Evolutionary conservation across 345 rosid genomes (phyloP).

Genomic region (Jatropha curcas): DNA sequence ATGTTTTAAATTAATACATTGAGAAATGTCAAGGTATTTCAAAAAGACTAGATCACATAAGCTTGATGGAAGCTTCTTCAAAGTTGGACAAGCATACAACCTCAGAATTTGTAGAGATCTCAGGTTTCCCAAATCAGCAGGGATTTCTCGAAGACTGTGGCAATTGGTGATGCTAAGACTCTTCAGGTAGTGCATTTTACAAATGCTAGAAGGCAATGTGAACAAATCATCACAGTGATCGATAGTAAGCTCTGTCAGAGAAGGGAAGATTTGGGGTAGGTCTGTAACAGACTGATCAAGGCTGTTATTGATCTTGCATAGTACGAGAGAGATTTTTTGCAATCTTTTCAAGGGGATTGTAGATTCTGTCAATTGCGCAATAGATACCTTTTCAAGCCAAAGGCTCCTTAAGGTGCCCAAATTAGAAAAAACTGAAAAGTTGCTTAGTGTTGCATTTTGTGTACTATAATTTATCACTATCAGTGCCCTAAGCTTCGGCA

Average conservation of each 20-base stretch:
- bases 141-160: conserved; percentile 64
- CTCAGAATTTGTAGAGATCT: conserved; percentile 53
- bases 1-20: conserved; percentile 54
- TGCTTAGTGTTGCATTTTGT: conserved; percentile 48
- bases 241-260: conserved; percentile 58
- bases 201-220: conserved; percentile 59
- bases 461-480: conserved; percentile 64
- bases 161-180: conserved; percentile 82
- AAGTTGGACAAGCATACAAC: conserved; percentile 73
- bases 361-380: conserved; percentile 46
- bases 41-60: conserved; percentile 53
- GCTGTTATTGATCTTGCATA: conserved; percentile 68
- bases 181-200: conserved; percentile 45
- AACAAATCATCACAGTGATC: conserved; percentile 80
- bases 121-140: conserved; percentile 51
- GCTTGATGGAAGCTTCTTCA: conserved; percentile 53
- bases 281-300: conserved; percentile 50
- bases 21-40: conserved; percentile 75
- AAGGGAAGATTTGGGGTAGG: conserved; percentile 59
- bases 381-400: conserved; percentile 79
- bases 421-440: conserved; percentile 53
- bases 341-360: conserved; percentile 47
- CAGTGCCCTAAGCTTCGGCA: conserved; percentile 81
- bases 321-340: conserved; percentile 64
- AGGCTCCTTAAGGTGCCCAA: conserved; percentile 63